Evolutionary conservation across 2,329 filamentous ascomycete genomes (phyloP), one percentile per base, ranked within the genome.

Genomic region (Alternaria rosae): DNA sequence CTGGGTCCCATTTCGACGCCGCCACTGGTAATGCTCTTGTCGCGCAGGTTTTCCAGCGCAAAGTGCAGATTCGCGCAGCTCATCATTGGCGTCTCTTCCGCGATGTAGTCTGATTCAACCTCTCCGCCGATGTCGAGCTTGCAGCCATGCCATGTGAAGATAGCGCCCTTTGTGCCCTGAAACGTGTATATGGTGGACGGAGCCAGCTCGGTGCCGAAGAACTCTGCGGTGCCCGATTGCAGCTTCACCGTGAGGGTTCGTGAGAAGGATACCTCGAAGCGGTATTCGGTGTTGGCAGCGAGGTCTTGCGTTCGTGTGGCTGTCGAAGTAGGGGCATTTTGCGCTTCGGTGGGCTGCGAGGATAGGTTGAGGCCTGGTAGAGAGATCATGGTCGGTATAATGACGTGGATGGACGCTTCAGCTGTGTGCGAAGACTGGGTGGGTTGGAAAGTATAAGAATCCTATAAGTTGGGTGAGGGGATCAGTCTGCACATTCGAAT

Each of bases 201-300:
- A 11, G 93, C 93, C 44, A 99, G 90, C 82, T 99, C 95, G 57
- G 94, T 94, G 76, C 95, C 95, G 77, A 98, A 97, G 75, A 97
- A 89, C 80, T 99, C 95, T 51, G 94, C 95, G 1, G 90, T 93
- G 64, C 95, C 95, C 32, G 86, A 88, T 58, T 92, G 81, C 25
- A 98, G 84, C 82, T 93, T 80, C 69, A 85, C 73, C 12, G 72
- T 73, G 32, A 81, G 68, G 17, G 70, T 70, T 26, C 70, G 71
- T 2, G 68, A 61, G 71, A 80, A 80, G 56, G 70, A 59, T 59
- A 79, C 78, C 68, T 81, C 79, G 70, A 81, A 81, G 65, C 79
- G 79, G 66, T 76, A 81, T 76, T 85, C 83, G 38, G 81, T 80
- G 65, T 80, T 79, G n/a, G 82, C 73, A 10, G 76, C 65, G 17